Conservation (phyloP, 2,329 filamentous ascomycete genomes). For the Ceratocystis diversiconidia region DNA sequence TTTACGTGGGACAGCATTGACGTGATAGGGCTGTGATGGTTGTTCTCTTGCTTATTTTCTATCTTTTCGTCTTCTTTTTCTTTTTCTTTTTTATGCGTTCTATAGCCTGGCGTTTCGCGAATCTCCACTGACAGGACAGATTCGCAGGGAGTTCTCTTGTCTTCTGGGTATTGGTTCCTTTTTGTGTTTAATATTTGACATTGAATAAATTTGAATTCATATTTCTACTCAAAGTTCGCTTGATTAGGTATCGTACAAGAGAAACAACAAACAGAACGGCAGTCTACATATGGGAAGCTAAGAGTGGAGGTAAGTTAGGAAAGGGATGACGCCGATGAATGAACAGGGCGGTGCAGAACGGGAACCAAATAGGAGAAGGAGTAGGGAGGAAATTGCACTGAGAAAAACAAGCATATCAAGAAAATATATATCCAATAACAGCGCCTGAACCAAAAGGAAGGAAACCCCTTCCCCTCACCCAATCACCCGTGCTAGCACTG, state of each 20-base stretch:
- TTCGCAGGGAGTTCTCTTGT: not conserved
- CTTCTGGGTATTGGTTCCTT: not conserved
- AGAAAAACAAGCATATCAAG: too few species aligned
- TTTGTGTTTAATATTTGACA: not conserved
- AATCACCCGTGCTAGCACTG: not conserved
- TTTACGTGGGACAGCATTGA: conserved; percentile 17
- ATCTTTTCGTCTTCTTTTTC: not conserved
- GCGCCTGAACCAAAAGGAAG: too few species aligned
- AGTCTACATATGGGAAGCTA: not conserved
- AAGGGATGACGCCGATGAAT: not conserved
- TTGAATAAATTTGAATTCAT: not conserved
- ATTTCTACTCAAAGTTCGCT: not conserved
- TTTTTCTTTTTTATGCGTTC: not conserved
- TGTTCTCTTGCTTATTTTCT: not conserved
- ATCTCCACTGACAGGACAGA: not conserved
- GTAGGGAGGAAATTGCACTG: not conserved
- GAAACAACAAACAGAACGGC: not conserved
- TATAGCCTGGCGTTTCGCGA: not conserved
- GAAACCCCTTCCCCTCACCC: not conserved
- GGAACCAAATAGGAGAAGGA: not conserved
- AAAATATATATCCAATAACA: too few species aligned
- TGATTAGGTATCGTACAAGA: not conserved
- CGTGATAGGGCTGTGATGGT: conserved; percentile 11
- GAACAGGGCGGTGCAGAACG: too few species aligned
- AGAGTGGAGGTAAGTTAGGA: not conserved